Base-by-base conservation (phyloP, 257 asterid species). In the Solanum ossicruentum region DNA sequence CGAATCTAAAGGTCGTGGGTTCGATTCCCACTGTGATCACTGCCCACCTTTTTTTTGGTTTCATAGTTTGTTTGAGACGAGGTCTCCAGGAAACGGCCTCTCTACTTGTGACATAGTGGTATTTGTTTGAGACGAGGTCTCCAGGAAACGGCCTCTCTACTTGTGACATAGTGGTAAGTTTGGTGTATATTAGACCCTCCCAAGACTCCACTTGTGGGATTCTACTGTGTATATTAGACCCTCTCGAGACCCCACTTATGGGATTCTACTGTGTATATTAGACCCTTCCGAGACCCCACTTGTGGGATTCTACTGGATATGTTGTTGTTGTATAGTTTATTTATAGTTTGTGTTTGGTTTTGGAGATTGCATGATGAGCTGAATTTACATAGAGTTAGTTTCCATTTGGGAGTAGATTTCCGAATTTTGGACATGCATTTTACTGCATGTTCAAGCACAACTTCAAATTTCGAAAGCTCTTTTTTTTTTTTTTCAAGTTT, bases 1-100 rank as follows among this genome's bases (percentile, higher is more conserved):
- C 98, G 98, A 47, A 95, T 95, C 98, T 94, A 92, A 94, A 94
- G 95, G 98, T 90, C 96, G 99, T 95, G 98, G 99, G 99, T 95
- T 95, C 99, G 67, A 60, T n/a, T 60, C 67, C 67, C 67, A 60
- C 67, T 60, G 67, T 60, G 67, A 60, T 60, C 67, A 60, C 32
- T 60, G 32, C 67, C 3, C n/a, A 58, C 3, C 13, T 10, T 4
- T 58, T 58, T 58, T 58, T 58, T 9, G 8, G 28, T 58, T 58
- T 58, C 28, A 58, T 58, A 20, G 3, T 58, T 58, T 58, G 66
- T 32, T 32, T 32, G 36, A 32, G 36, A 32, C 3, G 36, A 32
- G 36, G 36, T 3, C 36, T 32, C 3, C 36, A 0, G 3, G 3
- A 3, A 2, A 32, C 36, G 3, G 3, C 36, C 36, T 2, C 36